Conservation (phyloP, 2,329 filamentous ascomycete species). For the Ophiocordyceps robertsii region DNA sequence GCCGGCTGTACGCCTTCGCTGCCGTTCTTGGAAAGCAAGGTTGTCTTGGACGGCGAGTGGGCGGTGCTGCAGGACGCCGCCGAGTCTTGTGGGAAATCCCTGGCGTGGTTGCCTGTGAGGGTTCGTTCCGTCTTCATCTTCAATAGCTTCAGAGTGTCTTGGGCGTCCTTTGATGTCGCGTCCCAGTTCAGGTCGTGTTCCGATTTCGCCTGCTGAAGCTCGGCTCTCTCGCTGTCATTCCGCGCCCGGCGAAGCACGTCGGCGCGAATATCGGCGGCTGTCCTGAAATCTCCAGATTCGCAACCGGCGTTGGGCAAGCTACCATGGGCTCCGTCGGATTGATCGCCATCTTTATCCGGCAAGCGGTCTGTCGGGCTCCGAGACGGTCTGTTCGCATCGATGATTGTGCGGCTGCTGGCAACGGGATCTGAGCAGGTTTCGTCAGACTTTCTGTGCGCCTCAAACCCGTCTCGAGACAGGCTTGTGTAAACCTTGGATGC, state of each 20-base stretch:
- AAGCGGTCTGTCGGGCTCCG: no score
- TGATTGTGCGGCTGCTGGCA: no score
- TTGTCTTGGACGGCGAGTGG: constrained; percentile 12
- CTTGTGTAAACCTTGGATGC: constrained; percentile 25
- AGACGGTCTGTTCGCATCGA: no score
- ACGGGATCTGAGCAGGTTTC: constrained; percentile 3
- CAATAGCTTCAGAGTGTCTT: constrained; percentile 1
- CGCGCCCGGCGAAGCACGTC: constrained; percentile 15
- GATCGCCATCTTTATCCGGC: no score
- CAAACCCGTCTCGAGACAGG: constrained; percentile 23
- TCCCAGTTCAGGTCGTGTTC: constrained; percentile 5
- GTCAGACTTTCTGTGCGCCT: constrained; percentile 21
- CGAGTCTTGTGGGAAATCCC: constrained; percentile 41
- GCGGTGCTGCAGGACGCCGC: constrained; percentile 24
- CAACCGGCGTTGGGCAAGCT: neutral
- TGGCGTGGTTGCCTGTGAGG: constrained; percentile 33
- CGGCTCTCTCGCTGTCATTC: constrained; percentile 7
- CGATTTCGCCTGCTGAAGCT: constrained; percentile 5
- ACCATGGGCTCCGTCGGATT: no score
- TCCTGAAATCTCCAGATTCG: constrained; percentile 8
- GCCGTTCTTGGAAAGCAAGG: constrained; percentile 10
- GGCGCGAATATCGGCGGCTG: constrained; percentile 17
- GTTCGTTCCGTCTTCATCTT: neutral
- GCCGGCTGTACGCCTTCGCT: neutral
- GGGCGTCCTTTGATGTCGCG: constrained; percentile 2